phyloP scores from a whole-genome alignment of 306 rosid species.

The Corylus americana region DNA sequence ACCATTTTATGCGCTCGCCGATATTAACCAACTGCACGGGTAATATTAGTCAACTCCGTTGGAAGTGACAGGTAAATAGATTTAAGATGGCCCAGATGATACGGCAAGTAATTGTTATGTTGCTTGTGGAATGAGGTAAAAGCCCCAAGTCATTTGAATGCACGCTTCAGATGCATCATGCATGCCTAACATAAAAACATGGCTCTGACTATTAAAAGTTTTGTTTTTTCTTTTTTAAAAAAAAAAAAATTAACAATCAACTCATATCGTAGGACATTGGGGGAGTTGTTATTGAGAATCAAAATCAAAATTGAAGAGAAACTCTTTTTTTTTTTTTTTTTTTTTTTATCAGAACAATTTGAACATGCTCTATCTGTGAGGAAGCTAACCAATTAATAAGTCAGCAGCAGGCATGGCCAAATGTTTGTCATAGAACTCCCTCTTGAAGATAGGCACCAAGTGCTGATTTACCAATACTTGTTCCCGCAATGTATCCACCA shows the following conservation, averaged over 20 bases:
- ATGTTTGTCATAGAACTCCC: not conserved
- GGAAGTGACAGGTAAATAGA: not conserved
- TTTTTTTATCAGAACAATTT: not conserved
- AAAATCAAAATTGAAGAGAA: not conserved
- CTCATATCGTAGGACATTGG: no score
- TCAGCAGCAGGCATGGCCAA: not conserved
- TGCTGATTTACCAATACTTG: conserved; percentile 62
- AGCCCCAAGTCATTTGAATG: not conserved
- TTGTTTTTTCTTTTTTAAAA: no score
- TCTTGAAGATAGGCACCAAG: conserved; percentile 10
- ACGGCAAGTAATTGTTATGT: not conserved
- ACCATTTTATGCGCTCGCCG: not conserved
- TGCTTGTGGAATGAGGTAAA: not conserved
- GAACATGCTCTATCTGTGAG: not conserved
- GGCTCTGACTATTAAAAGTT: no score
- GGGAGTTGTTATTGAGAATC: no score
- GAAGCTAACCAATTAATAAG: not conserved
- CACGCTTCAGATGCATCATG: not conserved
- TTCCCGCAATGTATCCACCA: conserved; percentile 82
- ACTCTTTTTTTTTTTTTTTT: not conserved
- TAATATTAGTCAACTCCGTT: not conserved
- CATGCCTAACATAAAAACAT: not conserved
- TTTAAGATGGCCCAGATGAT: not conserved
- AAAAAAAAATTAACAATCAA: no score
- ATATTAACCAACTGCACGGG: not conserved